Base-by-base conservation (phyloP, 2,329 filamentous ascomycete species). In the Hypocrella siamensis region DNA sequence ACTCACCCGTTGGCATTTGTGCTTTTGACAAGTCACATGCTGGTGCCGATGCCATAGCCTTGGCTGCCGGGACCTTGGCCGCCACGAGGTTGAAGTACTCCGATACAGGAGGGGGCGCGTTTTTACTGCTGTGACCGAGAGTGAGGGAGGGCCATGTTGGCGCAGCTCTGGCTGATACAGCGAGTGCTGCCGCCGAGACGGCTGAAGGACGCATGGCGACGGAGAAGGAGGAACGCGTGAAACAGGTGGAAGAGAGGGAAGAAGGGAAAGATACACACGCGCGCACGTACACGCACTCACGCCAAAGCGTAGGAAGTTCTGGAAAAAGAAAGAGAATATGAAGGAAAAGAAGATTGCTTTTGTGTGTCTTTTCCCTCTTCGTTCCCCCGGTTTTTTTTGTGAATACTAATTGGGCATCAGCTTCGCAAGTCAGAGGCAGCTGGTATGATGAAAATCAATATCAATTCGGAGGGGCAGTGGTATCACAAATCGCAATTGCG, bases 1-100 rank as follows among this genome's bases (percentile, higher is more conserved):
- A 31, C 30, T 31, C 17, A 69, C 69, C 48, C 25, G 46, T 43
- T 35, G 68, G 67, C 49, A 75, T 58, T 34, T 53, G 45, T 2
- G 68, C 68, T 19, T 57, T 58, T 33, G 61, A 62, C 11, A 75
- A 43, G 44, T 76, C 65, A 43, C 73, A 78, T 18, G 54, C 42
- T 1, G 67, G 63, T 9, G 59, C 51, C 6, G 38, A 33, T 3
- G 52, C 39, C 37, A 61, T 56, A 10, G 47, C 38, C 45, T 58
- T 65, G 33, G 58, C 58, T 18, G 56, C 51, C 43, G 67, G 58
- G 28, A 71, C 60, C 49, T 72, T 75, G 33, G 51, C 38, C 18
- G 69, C 70, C 37, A 77, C 48, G 42, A 69, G 51, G 47, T 69
- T 68, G 57, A 77, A 77, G 55, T 75, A 77, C 26, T 62, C 58